Percentiles rank a stretch among this genome's conserved stretches.
These are phyloP conservation scores for Suillus occidentalis DNA, from an alignment of 768 basidiomycete species.

Conservation along the genomic window DNA sequence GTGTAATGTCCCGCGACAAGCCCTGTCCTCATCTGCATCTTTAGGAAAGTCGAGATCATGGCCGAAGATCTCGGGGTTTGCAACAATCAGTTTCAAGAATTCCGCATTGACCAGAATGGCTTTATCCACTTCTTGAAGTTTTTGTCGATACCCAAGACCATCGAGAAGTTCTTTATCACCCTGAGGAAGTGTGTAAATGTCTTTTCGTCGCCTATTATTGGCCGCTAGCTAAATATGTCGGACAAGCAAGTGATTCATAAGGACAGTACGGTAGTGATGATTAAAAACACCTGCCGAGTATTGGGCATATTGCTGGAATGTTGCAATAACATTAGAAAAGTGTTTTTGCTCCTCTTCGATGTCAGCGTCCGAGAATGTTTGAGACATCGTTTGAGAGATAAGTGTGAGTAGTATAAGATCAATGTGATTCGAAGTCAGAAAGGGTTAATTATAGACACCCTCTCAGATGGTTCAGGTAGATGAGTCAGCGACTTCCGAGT, in stretches of 20 bases:
- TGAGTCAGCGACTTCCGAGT: conserved; percentile 2
- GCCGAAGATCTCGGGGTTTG: conserved; percentile 80
- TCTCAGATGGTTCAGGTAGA: too few species aligned
- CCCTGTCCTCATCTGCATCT: conserved; percentile 27
- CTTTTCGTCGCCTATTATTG: conserved; percentile 72
- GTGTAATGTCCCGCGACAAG: neutral
- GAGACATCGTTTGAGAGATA: conserved; percentile 20
- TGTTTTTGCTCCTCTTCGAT: conserved; percentile 64
- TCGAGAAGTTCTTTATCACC: conserved; percentile 71
- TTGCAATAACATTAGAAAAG: conserved; percentile 72
- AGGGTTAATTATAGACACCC: neutral
- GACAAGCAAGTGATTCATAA: neutral
- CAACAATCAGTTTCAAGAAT: conserved; percentile 73
- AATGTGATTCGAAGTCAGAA: neutral
- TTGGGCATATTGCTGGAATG: conserved; percentile 73
- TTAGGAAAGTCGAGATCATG: conserved; percentile 35
- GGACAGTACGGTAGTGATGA: neutral
- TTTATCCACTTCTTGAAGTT: conserved; percentile 76
- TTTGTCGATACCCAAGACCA: conserved; percentile 70
- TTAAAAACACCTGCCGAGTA: conserved; percentile 56
- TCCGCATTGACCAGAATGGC: conserved; percentile 80
- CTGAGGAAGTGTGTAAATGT: conserved; percentile 66
- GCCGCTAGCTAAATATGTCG: conserved; percentile 44
- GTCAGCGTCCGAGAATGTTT: conserved; percentile 30
- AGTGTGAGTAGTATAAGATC: neutral